Base-by-base conservation (phyloP, 805 yeast genomes). In the Saturnispora zaruensis region DNA sequence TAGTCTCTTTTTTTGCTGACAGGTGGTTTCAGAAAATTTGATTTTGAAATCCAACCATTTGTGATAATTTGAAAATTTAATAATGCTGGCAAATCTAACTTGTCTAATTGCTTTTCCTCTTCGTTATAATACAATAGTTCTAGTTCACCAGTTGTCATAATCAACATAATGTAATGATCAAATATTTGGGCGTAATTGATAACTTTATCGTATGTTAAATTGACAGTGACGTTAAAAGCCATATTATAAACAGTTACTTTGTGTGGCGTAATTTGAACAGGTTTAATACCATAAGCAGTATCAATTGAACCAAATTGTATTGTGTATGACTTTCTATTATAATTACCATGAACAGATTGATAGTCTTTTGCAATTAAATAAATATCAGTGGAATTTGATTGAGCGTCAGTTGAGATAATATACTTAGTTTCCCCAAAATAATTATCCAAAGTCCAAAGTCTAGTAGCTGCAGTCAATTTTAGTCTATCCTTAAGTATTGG, bases 181-280 rank as follows among this genome's bases (percentile, higher is more conserved):
- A 66, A 70, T 21, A 83, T 72, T 4, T 76, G 75, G 41, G 86
- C 83, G 59, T 78, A 78, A 41, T 82, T 74, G 13, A 85, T 79
- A 57, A 82, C 87, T 46, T 75, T 77, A 47, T 80, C 82, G 45
- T 73, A 73, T 14, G 73, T 74, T 36, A 80, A 66, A 2, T 79
- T 72, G 6, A 76, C 68, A 8, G 77, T 57, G 49, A 74, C 72
- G 50, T 76, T 76, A 63, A 87, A 83, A 44, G 75, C 74, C 50
- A 78, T 72, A 57, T 82, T 81, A 63, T 79, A 87, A 2, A 87
- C 61, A 28, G 75, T 72, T 28, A 88, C 73, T 47, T 78, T 80
- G 36, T 77, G 75, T 0, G 84, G 78, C 1, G 93, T 82, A 2
- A 87, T 79, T 62, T 89, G 96, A 16, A 88, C 75, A 34, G 87